Base-by-base conservation (phyloP, 352 stramenopile genomes). In the Globisporangium barbulae region DNA sequence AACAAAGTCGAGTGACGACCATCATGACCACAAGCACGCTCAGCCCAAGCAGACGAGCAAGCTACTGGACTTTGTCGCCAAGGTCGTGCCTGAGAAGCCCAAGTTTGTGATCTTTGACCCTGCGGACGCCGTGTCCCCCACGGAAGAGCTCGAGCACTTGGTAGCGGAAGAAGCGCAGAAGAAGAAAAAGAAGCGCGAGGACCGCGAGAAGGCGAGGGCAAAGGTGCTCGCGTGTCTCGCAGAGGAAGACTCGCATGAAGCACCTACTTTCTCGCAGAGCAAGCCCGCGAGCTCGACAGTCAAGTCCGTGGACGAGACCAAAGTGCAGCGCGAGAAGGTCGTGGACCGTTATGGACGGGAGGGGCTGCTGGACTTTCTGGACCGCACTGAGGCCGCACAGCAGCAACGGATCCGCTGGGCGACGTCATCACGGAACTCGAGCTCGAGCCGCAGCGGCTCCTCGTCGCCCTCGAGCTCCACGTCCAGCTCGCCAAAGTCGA, bases 51-150 rank as follows among this genome's bases (percentile, higher is more conserved):
- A 71, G 17, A 62, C 61, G 12, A 82, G 70, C 61, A 79, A 75
- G 48, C 65, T 76, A 41, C 74, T 74, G 39, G 78, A 85, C 49
- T 91, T 91, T 53, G 76, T 89, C 44, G 76, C 78, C 47, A 89
- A 87, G 44, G 67, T 76, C 12, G 69, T 76, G 39, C 67, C 71
- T 0, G 68, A 83, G 50, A 83, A 85, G 21, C 71, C 78, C 1
- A 79, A 79, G 31, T 75, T 84, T 63, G 61, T 86, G 61, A 71
- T 87, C 25, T 83, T 83, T 53, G 79, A 88, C 56, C 77, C 81
- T 0, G 67, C 68, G 0, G 81, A 90, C 22, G 70, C 85, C 7
- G 41, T 56, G 13, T 70, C 63, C 1, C 67, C 72, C 28, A 74
- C 74, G 6, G 57, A 69, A 8, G 53, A 82, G 33, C 70, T 82